Percentiles rank a stretch among this genome's conserved stretches.
phyloP scores from a whole-genome alignment of 352 stramenopile genomes.

The Pythium catenulatum region DNA sequence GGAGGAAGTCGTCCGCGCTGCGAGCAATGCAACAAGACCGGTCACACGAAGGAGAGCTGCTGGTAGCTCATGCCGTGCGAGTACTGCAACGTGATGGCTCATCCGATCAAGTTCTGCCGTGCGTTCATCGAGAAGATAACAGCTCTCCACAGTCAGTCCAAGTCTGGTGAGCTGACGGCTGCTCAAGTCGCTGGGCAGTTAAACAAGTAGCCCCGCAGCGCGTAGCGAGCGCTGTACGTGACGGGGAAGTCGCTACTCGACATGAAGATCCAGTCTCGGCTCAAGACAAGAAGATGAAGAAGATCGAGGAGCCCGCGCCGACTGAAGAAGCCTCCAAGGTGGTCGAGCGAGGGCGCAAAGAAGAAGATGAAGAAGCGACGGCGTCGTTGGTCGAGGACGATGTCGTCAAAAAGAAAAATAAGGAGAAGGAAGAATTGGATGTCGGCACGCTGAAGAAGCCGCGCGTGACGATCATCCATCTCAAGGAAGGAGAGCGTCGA shows the following conservation, averaged over 20 bases:
- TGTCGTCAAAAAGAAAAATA: no score
- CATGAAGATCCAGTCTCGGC: neutral
- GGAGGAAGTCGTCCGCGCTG: no score
- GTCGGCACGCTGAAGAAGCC: no score
- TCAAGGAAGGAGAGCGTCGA: neutral
- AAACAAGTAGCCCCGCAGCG: slow-evolving; percentile 46
- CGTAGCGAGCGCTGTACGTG: slow-evolving; percentile 29
- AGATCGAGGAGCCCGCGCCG: no score
- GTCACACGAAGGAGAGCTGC: slow-evolving; percentile 15
- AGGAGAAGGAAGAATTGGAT: no score
- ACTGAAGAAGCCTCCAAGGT: no score
- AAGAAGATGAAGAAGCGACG: no score
- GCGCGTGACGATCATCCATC: neutral
- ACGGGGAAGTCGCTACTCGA: slow-evolving; percentile 1
- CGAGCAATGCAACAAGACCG: slow-evolving; percentile 9
- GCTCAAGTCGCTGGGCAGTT: slow-evolving; percentile 14
- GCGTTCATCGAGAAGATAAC: slow-evolving; percentile 6
- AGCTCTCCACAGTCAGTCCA: neutral
- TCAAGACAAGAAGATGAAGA: slow-evolving; percentile 14
- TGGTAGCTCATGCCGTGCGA: slow-evolving; percentile 1
- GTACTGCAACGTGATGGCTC: neutral
- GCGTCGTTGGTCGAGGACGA: no score
- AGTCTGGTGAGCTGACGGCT: neutral
- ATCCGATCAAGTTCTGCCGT: neutral
- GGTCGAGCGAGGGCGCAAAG: no score